Conservation (phyloP, 2,329 filamentous ascomycete species). For the Aspergillus caelatus region DNA sequence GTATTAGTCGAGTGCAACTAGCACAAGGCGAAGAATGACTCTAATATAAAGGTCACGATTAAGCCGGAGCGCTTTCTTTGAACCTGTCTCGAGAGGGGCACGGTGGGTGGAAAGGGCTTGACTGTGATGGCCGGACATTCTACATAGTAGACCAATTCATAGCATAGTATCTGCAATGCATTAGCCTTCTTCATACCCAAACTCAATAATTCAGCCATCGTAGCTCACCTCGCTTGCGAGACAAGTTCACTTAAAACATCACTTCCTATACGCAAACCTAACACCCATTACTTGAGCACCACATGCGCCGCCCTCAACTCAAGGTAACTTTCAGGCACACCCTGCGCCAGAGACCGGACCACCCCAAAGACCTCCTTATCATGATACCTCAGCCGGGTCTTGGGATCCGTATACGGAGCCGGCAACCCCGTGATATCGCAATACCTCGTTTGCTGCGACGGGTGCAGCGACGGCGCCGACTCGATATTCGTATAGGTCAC, state of each 20-base stretch:
- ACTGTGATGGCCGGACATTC: constrained; percentile 88
- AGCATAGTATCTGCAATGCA: constrained; percentile 12
- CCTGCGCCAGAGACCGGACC: constrained; percentile 78
- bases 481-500: constrained; percentile 97
- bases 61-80: constrained; percentile 96
- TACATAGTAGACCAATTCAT: constrained; percentile 8
- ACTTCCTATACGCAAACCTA: neutral
- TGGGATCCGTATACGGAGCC: constrained; percentile 92
- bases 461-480: constrained; percentile 80
- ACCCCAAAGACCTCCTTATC: constrained; percentile 88
- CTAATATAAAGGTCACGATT: constrained; percentile 74
- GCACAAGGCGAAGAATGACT: constrained; percentile 73
- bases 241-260: neutral
- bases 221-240: constrained; percentile 6
- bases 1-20: constrained; percentile 68
- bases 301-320: constrained; percentile 91
- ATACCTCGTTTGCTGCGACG: constrained; percentile 80
- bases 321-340: constrained; percentile 82
- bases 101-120: constrained; percentile 91
- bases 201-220: neutral
- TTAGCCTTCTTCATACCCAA: constrained; percentile 3
- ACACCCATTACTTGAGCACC: constrained; percentile 71
- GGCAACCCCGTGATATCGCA: constrained; percentile 94
- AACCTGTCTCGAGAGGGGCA: constrained; percentile 76
- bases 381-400: constrained; percentile 90